Base-by-base conservation (phyloP, 2,329 filamentous ascomycete species). In the Trichophyton benhamiae region DNA sequence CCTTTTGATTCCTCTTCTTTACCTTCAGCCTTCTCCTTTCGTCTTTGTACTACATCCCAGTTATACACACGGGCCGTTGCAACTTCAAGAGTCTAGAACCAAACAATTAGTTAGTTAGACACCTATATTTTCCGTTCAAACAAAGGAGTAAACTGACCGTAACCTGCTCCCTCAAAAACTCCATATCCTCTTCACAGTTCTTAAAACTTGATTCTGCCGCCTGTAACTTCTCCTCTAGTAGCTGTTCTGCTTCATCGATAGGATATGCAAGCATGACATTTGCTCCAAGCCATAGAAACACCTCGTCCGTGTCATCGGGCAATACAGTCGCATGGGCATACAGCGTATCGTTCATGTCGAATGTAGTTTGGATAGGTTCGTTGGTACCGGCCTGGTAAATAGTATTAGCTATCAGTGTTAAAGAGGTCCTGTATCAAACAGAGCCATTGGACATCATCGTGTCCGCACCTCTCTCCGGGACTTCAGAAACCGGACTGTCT, bases 201-300 rank as follows among this genome's bases (percentile, higher is more conserved):
- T 78, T 77, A 67, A 95, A 75, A 70, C 86, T 95, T 70, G 83
- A 80, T 74, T 91, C 87, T 1, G 94, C 94, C 7, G 89, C 87
- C 30, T 80, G 77, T 20, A 96, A 78, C 75, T 96, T 96, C 13
- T 85, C 84, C 52, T 82, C 78, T 61, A 99, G 80, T 66, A 99
- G 81, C 49, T 80, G 79, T 75, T 92, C 85, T 0, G 94, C 94
- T 76, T 97, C 94, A 15, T 85, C 83, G 65, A 97, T 86, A 2
- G 91, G 89, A 72, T 99, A 99, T 58, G 94, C 85, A 63, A 99
- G 80, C 94, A 99, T 99, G 57, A 97, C 91, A 69, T 99, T 99
- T 62, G 94, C 92, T 38, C 94, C 94, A n/a, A 99, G 82, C 94
- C 94, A 99, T 60, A 99, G 81, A 72, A 95, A 96, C 11, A 99